Base-by-base conservation (phyloP, 106 monocot species). In the Allium fistulosum region DNA sequence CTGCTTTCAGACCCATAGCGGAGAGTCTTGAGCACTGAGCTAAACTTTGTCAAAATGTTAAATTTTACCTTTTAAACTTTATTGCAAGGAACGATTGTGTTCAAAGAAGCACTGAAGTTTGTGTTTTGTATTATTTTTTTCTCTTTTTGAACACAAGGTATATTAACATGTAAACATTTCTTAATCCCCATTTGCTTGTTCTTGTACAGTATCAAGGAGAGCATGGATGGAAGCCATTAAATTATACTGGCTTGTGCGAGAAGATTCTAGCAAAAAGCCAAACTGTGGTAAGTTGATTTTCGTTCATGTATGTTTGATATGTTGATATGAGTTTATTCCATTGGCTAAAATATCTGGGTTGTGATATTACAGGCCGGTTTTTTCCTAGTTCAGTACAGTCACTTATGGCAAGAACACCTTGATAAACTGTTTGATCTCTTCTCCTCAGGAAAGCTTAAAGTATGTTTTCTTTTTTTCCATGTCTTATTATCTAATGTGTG, bases 181-280 rank as follows among this genome's bases (percentile, higher is more conserved):
- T 57, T 69, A 7, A 55, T 48, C 45, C 22, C n/a, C 47, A 4
- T 49, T 37, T 37, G 37, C 37, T 37, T 37, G 37, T 37, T 37
- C 37, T 57, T 9, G 17, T 82, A 70, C 81, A 99, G 97, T 99
- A 99, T 77, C 97, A 99, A 90, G 97, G 92, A 78, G 90, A 89
- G 68, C 66, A 87, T 79, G 97, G 92, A 72, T 99, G 97, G 97
- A 90, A 83, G 62, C 97, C 97, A 11, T 72, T 79, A 79, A 83
- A 47, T 58, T 99, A 99, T 69, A 79, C 87, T 69, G 97, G 97
- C 47, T 52, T 99, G 17, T 99, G 97, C 73, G 97, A 99, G 59
- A 99, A 90, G 79, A 78, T 99, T 73, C 90, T 99, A 66, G 81
- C 84, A 28, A 99, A 92, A 83, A 92, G 88, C 60, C 97, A 99